Base-by-base conservation (phyloP, 1,139 yeast genomes). In the Hemisphaericaspora lyxosophila region DNA sequence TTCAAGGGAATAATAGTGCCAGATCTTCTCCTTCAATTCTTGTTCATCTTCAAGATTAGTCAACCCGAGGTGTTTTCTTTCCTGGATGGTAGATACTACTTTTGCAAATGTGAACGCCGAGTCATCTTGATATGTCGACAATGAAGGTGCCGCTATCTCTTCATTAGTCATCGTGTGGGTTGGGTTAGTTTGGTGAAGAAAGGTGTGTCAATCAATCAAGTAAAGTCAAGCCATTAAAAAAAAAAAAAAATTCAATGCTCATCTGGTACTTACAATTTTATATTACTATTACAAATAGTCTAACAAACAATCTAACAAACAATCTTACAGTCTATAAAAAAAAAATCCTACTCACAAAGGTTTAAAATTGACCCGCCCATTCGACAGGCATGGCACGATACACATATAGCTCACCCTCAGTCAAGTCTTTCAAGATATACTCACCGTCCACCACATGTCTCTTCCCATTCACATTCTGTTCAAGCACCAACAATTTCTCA, bases 101-200 rank as follows among this genome's bases (percentile, higher is more conserved):
- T 64, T 62, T 31, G 70, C 71, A 45, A 73, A 75, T 7, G 59
- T 47, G 42, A 80, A 80, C 2, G 70, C 62, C 3, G 63, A 59
- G 17, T 78, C 81, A 47, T 78, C 83, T 49, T 80, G 83, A 20
- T 66, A 61, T 1, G 86, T 78, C 0, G 87, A 81, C 7, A 83
- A 61, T 2, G 76, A 71, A 1, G 88, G 85, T 0, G 87, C 82
- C 13, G 47, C 57, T 7, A 44, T 46, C 17, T 38, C 46, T 28
- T 42, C 46, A 4, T 14, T 17, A 11, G 34, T 31, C 34, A 31
- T 31, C 12, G 15, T 15, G 3, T 7, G 5, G 12, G 5, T n/a
- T 7, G 22, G 6, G 2, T 16, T 23, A 9, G 5, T 31, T n/a
- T n/a, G n/a, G n/a, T n/a, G n/a, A n/a, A n/a, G n/a, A n/a, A n/a